phyloP scores from a whole-genome alignment of 805 yeast species.

The Torulaspora maleeae region DNA sequence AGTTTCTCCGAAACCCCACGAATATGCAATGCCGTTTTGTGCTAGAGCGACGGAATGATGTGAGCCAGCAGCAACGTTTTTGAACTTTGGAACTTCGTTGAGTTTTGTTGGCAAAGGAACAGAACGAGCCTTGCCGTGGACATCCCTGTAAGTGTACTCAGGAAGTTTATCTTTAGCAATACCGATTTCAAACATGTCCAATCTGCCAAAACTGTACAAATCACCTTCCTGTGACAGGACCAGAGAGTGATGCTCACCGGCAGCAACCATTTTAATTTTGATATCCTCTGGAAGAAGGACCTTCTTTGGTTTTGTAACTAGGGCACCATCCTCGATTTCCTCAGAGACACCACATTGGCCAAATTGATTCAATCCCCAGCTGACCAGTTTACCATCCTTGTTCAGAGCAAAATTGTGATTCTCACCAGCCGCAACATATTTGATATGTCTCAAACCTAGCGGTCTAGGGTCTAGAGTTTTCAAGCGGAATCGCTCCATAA shows the following conservation, averaged over 20 bases:
- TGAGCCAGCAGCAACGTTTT: slow-evolving; percentile 72
- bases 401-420: slow-evolving; percentile 93
- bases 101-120: slow-evolving; percentile 81
- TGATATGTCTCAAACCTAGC: slow-evolving; percentile 75
- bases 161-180: slow-evolving; percentile 64
- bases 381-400: slow-evolving; percentile 58
- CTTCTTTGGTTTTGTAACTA: slow-evolving; percentile 70
- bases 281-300: slow-evolving; percentile 60
- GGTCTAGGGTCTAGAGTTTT: slow-evolving; percentile 75
- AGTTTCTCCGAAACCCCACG: slow-evolving; percentile 99
- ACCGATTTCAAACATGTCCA: slow-evolving; percentile 92
- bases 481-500: slow-evolving; percentile 70
- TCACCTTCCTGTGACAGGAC: slow-evolving; percentile 71
- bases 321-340: slow-evolving; percentile 78
- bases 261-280: slow-evolving; percentile 59
- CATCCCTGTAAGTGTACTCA: slow-evolving; percentile 65
- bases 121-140: slow-evolving; percentile 73
- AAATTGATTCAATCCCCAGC: slow-evolving; percentile 96
- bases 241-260: slow-evolving; percentile 92
- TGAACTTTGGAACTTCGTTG: slow-evolving; percentile 51
- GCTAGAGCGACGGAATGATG: slow-evolving; percentile 90
- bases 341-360: slow-evolving; percentile 91
- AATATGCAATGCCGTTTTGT: slow-evolving; percentile 74
- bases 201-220: slow-evolving; percentile 81
- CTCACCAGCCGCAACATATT: slow-evolving; percentile 85